These are phyloP conservation scores for Larix kaempferi DNA, from an alignment of 75 land plant genomes.

Conservation along the genomic window DNA sequence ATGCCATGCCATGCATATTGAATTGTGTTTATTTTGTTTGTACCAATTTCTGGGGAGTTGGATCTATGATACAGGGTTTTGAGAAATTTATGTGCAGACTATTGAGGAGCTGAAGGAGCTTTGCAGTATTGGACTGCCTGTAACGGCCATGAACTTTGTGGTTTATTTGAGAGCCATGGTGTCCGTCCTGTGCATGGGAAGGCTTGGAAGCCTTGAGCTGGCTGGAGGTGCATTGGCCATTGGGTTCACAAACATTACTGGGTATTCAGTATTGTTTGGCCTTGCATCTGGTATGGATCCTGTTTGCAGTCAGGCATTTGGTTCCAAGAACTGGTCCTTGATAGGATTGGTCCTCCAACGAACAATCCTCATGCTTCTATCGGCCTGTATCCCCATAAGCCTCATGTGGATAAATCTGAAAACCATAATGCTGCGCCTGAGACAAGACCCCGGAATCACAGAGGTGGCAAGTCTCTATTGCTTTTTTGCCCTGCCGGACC, in stretches of 20 bases:
- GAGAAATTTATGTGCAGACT: conserved; percentile 23
- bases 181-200: conserved; percentile 57
- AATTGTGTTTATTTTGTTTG: not conserved
- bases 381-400: conserved; percentile 27
- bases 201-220: conserved; percentile 42
- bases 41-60: not conserved
- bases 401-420: conserved; percentile 31
- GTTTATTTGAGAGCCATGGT: conserved; percentile 57
- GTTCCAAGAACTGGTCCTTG: conserved; percentile 27
- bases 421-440: conserved; percentile 15
- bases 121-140: conserved; percentile 40
- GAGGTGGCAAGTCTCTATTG: conserved; percentile 30
- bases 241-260: conserved; percentile 49
- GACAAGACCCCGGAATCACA: conserved; percentile 32
- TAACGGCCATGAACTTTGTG: conserved; percentile 46
- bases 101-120: conserved; percentile 53
- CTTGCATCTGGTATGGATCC: conserved; percentile 49
- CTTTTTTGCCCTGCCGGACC: conserved; percentile 32
- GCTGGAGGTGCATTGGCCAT: conserved; percentile 45
- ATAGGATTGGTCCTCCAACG: conserved; percentile 29
- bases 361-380: conserved; percentile 33
- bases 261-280: conserved; percentile 72
- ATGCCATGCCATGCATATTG: not conserved
- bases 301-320: conserved; percentile 40
- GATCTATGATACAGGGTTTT: not conserved